Base-by-base conservation (phyloP, 2,329 filamentous ascomycete genomes). In the Alternaria triticimaculans region DNA sequence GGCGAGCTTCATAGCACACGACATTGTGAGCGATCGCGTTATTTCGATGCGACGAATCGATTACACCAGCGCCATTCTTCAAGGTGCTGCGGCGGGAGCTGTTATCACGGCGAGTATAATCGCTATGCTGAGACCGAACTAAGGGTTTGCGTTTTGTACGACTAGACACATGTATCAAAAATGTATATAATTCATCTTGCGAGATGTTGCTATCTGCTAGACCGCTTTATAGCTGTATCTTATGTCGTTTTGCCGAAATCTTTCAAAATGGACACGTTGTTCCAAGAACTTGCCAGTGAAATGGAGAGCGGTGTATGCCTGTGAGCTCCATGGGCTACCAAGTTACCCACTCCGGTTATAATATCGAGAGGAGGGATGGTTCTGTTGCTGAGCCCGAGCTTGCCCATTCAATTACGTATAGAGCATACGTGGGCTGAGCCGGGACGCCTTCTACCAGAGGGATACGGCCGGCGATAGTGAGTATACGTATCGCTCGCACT, bases 21-120 rank as follows among this genome's bases (percentile, higher is more conserved):
- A 81, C 45, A 67, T 81, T 5, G 78, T 84, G 68, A 84, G 82
- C 70, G 81, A 84, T 53, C 77, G 81, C 21, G 53, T 78, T 30
- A 78, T 84, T 54, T 80, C 81, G 15, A 76, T 85, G 51, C 80
- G 81, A 43, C 79, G 81, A 62, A 77, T 83, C 50, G 83, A 85
- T 55, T 74, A 82, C 44, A 85, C 83, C 3, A 79, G 79, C n/a
- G 77, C 80, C 18, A 77, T 82, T 5, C 66, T 84, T n/a, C 79
- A 83, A 63, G 80, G 82, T 37, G 82, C 81, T 51, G 81, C 82
- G 7, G 79, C 79, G 12, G 83, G 83, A 37, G 77, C 75, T 5
- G 63, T 78, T 46, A 75, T 78, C n/a, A 71, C 76, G 11, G 75
- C 72, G 28, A 71, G 70, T 15, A 59, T 76, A 8, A 70, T 78